These are phyloP conservation scores for Myrica gale DNA, from an alignment of 306 rosid species.

Conservation along the genomic window DNA sequence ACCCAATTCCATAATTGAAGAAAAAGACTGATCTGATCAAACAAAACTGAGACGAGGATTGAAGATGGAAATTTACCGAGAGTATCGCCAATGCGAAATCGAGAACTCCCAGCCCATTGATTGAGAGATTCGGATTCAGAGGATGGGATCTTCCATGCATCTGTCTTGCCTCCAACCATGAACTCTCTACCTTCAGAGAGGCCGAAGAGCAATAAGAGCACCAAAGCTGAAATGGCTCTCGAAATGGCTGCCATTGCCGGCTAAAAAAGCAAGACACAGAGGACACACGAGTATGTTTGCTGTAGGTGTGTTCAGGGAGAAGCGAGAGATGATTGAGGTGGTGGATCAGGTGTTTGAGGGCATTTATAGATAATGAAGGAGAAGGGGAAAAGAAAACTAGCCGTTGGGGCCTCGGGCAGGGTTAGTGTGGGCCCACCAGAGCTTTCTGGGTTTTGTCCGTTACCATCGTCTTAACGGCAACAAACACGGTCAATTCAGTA, in stretches of 20 bases:
- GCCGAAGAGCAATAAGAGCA: slow-evolving; percentile 38
- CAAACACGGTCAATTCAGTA: too few relatives aligned
- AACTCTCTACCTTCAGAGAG: slow-evolving; percentile 63
- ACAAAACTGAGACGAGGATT: neutral
- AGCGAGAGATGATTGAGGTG: neutral
- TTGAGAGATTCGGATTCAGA: slow-evolving; percentile 67
- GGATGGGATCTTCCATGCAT: slow-evolving; percentile 77
- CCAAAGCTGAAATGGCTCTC: slow-evolving; percentile 33
- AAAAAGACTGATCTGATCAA: neutral
- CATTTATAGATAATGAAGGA: slow-evolving; percentile 33
- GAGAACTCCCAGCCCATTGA: slow-evolving; percentile 67
- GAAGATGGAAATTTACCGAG: slow-evolving; percentile 44
- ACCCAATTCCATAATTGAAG: neutral
- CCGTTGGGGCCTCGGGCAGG: slow-evolving; percentile 53
- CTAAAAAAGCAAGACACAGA: neutral
- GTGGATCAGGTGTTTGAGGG: slow-evolving; percentile 1
- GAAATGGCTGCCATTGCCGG: slow-evolving; percentile 46
- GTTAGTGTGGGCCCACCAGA: slow-evolving; percentile 9
- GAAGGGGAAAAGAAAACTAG: slow-evolving; percentile 40
- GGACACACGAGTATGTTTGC: neutral
- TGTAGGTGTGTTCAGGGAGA: neutral
- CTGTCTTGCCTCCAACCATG: slow-evolving; percentile 65
- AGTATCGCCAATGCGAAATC: slow-evolving; percentile 62
- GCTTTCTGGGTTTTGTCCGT: slow-evolving; percentile 3
- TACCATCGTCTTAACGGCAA: slow-evolving; percentile 16